Conservation (phyloP, 2,329 filamentous ascomycete species). For the Penicillium occitanis region DNA sequence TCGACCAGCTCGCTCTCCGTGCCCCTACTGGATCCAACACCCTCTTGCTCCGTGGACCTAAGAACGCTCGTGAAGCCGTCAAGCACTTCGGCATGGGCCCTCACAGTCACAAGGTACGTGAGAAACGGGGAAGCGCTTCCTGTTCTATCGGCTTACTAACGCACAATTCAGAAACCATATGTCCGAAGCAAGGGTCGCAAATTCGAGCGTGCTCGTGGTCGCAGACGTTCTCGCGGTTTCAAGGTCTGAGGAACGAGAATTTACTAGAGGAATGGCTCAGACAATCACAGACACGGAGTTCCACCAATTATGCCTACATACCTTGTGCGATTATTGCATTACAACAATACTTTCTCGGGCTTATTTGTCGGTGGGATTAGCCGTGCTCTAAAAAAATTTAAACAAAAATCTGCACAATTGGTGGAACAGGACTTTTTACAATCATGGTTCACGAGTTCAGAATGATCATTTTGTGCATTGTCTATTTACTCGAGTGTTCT, state of each 20-base stretch:
- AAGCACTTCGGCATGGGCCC: conserved; percentile 99
- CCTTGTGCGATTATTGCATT: conserved; percentile 12
- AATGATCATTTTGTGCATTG: conserved; percentile 17
- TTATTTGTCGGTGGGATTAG: conserved; percentile 7
- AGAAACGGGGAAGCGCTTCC: conserved; percentile 28
- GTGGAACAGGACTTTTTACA: conserved; percentile 9
- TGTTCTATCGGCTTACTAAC: neutral
- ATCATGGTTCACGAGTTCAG: conserved; percentile 14
- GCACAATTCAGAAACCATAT: conserved; percentile 75
- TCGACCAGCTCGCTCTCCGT: conserved; percentile 95
- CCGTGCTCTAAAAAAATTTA: conserved; percentile 13
- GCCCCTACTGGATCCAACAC: conserved; percentile 97
- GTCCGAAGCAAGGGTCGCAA: conserved; percentile 99
- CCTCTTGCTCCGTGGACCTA: conserved; percentile 92
- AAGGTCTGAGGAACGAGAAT: conserved; percentile 75
- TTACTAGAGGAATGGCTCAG: conserved; percentile 19
- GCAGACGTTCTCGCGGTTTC: conserved; percentile 98
- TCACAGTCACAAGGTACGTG: conserved; percentile 86
- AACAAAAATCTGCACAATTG: conserved; percentile 14
- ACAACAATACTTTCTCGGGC: conserved; percentile 12
- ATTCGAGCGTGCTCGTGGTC: conserved; percentile 98
- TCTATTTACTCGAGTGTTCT: conserved; percentile 18
- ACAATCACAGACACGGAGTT: conserved; percentile 14
- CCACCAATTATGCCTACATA: conserved; percentile 9
- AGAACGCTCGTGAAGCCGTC: conserved; percentile 95